These are phyloP conservation scores for Noccaea caerulescens DNA, from an alignment of 345 rosid species.

Conservation along the genomic window DNA sequence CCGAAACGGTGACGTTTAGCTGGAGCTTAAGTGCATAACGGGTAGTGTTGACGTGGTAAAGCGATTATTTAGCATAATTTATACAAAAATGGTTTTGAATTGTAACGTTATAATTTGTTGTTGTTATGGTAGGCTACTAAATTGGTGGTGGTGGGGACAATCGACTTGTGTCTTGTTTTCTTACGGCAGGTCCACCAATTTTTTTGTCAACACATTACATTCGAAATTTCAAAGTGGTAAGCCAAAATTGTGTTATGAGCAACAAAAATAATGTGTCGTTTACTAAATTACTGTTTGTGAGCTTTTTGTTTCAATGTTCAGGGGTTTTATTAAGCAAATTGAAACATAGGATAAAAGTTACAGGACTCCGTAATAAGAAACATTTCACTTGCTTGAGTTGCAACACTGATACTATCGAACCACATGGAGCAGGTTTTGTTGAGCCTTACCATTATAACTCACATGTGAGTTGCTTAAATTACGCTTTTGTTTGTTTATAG, in stretches of 20 bases:
- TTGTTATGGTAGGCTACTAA: slow-evolving; percentile 34
- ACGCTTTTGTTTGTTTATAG: slow-evolving; percentile 11
- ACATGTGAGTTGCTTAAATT: neutral
- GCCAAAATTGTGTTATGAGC: neutral
- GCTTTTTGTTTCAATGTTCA: neutral
- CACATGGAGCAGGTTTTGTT: slow-evolving; percentile 18
- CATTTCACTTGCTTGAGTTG: slow-evolving; percentile 24
- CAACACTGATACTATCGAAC: neutral
- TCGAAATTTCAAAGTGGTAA: slow-evolving; percentile 28
- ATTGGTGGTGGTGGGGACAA: slow-evolving; percentile 39
- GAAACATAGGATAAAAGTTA: neutral
- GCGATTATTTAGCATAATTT: neutral
- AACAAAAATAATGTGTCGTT: neutral
- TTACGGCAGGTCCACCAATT: slow-evolving; percentile 23
- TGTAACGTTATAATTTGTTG: slow-evolving; percentile 34
- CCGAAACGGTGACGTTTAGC: slow-evolving; percentile 21
- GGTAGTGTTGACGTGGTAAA: slow-evolving; percentile 40
- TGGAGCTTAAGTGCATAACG: slow-evolving; percentile 3
- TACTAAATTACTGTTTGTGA: neutral
- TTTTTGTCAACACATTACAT: slow-evolving; percentile 29
- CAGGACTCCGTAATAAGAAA: neutral
- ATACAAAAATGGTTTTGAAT: slow-evolving; percentile 6
- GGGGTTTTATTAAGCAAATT: neutral
- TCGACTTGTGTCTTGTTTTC: slow-evolving; percentile 21
- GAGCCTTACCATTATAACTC: no score